Evolutionary conservation across 2,329 filamentous ascomycete species (phyloP).

Genomic region (Trichophyton schoenleinii): DNA sequence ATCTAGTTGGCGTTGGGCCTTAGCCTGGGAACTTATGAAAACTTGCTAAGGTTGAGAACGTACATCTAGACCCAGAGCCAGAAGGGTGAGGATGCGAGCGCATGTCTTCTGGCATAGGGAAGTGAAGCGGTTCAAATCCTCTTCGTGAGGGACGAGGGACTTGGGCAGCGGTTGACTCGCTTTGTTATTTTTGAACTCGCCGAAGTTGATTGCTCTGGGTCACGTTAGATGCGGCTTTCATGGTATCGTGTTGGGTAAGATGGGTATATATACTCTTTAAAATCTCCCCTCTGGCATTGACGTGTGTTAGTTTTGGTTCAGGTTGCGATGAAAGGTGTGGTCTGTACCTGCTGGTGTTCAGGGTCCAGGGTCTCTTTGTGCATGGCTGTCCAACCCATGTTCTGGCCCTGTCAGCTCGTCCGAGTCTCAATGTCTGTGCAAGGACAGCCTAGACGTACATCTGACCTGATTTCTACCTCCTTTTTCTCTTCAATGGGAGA

Average conservation of each 20-base stretch:
- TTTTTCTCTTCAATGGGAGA: slow-evolving; percentile 60
- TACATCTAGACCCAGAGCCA: slow-evolving; percentile 64
- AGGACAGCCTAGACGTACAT: slow-evolving; percentile 26
- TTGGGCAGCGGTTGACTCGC: slow-evolving; percentile 65
- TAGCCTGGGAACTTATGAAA: neutral
- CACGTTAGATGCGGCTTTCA: neutral
- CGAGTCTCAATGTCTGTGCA: neutral
- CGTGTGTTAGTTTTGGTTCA: neutral
- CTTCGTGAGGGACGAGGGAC: slow-evolving; percentile 47
- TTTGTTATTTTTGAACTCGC: slow-evolving; percentile 56
- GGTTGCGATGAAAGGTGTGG: neutral
- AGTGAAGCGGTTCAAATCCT: slow-evolving; percentile 54
- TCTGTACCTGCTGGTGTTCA: slow-evolving; percentile 59
- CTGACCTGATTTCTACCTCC: slow-evolving; percentile 58
- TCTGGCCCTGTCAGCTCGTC: slow-evolving; percentile 38
- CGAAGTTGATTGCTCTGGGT: slow-evolving; percentile 78
- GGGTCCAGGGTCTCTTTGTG: slow-evolving; percentile 81
- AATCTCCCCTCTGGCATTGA: slow-evolving; percentile 55
- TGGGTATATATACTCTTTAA: slow-evolving; percentile 56
- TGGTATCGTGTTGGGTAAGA: too few relatives aligned
- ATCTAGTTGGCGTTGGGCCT: slow-evolving; percentile 23
- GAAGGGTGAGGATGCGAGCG: slow-evolving; percentile 57
- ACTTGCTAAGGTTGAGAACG: neutral
- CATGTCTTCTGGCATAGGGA: slow-evolving; percentile 60
- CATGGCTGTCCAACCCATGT: slow-evolving; percentile 81